Evolutionary conservation across 192 early-diverging fungal species (phyloP).

Genomic region (Tieghemiomyces parasiticus): DNA sequence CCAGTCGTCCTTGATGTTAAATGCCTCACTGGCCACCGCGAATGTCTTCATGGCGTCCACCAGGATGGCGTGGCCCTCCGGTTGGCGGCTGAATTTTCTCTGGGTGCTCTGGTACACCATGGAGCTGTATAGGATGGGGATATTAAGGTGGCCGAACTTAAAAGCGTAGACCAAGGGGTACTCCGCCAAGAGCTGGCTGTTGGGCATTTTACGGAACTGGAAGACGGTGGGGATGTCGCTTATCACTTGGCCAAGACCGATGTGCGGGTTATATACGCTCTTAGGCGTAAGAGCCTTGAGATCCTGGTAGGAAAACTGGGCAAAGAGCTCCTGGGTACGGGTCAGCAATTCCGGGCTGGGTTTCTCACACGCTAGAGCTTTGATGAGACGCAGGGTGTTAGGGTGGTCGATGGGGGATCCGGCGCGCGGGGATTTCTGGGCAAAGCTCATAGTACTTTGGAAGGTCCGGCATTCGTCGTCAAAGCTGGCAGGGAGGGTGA

Average conservation of each 20-base stretch:
- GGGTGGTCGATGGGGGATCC: too few relatives aligned
- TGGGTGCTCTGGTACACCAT: neutral
- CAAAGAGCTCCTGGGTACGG: too few relatives aligned
- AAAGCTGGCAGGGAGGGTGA: too few relatives aligned
- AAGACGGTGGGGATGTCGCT: neutral
- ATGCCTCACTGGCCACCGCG: neutral
- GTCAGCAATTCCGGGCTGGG: too few relatives aligned
- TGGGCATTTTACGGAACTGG: neutral
- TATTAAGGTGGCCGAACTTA: neutral
- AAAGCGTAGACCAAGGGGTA: neutral
- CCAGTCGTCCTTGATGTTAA: neutral
- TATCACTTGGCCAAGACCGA: neutral
- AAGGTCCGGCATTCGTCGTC: too few relatives aligned
- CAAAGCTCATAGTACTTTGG: too few relatives aligned
- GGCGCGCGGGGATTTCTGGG: too few relatives aligned
- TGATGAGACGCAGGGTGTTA: too few relatives aligned
- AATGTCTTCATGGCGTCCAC: neutral
- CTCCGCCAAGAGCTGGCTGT: neutral
- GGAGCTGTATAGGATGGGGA: neutral
- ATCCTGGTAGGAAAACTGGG: neutral
- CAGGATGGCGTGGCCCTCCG: neutral
- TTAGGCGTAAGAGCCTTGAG: neutral
- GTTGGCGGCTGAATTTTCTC: neutral
- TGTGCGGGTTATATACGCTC: neutral
- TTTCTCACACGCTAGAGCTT: too few relatives aligned